Conservation (phyloP, 495 filamentous ascomycete genomes). For the Penicillium subrubescens region DNA sequence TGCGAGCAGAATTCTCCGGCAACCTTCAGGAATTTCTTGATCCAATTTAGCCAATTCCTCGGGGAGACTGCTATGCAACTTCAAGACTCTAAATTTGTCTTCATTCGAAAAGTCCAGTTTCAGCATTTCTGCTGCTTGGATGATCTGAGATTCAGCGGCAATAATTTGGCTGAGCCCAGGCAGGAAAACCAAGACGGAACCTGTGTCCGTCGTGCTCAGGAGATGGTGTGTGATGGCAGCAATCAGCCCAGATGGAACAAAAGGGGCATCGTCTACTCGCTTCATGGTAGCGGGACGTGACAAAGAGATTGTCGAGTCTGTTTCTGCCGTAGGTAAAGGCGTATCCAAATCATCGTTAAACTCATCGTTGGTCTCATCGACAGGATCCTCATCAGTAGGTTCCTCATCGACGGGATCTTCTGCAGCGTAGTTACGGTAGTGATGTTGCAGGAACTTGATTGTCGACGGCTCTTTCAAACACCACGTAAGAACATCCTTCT, state of each 20-base stretch:
- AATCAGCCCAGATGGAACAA: slow-evolving; percentile 52
- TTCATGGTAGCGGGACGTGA: background rate
- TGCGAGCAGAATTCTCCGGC: slow-evolving; percentile 58
- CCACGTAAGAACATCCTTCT: slow-evolving; percentile 14
- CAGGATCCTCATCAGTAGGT: background rate
- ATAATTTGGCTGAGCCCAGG: slow-evolving; percentile 58
- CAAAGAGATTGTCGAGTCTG: background rate
- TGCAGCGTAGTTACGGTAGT: slow-evolving; percentile 6
- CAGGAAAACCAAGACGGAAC: slow-evolving; percentile 60
- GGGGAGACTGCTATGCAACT: slow-evolving; percentile 55
- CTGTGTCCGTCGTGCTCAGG: slow-evolving; percentile 46
- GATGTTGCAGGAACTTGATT: slow-evolving; percentile 9
- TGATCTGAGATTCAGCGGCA: background rate
- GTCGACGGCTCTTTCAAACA: slow-evolving; percentile 24
- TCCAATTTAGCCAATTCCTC: slow-evolving; percentile 50
- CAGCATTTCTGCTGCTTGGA: slow-evolving; percentile 13
- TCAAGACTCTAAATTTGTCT: slow-evolving; percentile 46
- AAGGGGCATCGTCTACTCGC: slow-evolving; percentile 38
- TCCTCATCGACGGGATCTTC: background rate
- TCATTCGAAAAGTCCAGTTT: slow-evolving; percentile 49
- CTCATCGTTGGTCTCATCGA: background rate
- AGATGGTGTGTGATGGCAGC: slow-evolving; percentile 54
- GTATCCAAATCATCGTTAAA: background rate
- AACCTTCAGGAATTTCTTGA: slow-evolving; percentile 45
- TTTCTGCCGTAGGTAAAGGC: background rate